Conservation (phyloP, 257 asterid species). For the Solanum sitiens region DNA sequence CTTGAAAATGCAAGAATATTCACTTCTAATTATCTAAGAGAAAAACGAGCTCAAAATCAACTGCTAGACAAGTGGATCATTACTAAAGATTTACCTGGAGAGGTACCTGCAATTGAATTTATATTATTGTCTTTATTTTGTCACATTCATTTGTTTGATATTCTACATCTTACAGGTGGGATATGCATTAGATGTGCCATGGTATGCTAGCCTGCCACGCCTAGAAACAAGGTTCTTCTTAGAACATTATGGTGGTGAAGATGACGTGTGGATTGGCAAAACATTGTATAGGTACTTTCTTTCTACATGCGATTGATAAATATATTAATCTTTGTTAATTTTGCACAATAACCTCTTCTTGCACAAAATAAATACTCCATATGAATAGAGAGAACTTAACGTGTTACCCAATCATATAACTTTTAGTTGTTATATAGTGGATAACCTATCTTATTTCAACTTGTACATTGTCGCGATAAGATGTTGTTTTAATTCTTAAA, state of each 20-base stretch:
- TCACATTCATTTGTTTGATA: not conserved
- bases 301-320: not conserved
- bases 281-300: conserved; percentile 58
- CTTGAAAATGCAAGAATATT: conserved; percentile 35
- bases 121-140: not conserved
- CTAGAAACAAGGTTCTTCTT: conserved; percentile 62
- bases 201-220: conserved; percentile 72
- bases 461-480: not conserved
- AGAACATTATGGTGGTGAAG: conserved; percentile 77
- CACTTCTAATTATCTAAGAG: conserved; percentile 33
- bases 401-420: not conserved
- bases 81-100: conserved; percentile 81
- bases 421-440: not conserved
- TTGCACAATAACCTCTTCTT: not conserved
- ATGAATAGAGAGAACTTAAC: not conserved
- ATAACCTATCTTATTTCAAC: too few species aligned
- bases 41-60: conserved; percentile 38
- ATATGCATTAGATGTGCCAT: conserved; percentile 69
- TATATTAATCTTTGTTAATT: not conserved
- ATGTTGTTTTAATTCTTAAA: not conserved
- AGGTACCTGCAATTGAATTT: conserved; percentile 36
- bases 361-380: not conserved
- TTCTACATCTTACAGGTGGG: conserved; percentile 35
- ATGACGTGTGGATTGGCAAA: conserved; percentile 98
- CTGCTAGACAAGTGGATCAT: conserved; percentile 89